Evolutionary conservation across 2,329 filamentous ascomycete genomes (phyloP).

Genomic region (Knufia fluminis): DNA sequence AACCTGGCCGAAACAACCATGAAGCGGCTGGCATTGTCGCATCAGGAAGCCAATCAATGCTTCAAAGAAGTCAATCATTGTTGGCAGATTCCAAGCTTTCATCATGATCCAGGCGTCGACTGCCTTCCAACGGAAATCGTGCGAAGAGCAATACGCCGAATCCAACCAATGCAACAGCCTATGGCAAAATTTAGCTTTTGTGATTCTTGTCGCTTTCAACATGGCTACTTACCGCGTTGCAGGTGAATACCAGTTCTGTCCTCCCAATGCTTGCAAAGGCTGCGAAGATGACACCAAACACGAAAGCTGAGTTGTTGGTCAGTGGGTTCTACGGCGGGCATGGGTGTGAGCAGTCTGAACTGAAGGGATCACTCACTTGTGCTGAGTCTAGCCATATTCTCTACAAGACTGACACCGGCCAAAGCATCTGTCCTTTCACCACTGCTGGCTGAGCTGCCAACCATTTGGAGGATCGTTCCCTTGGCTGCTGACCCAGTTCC

Average conservation of each 20-base stretch:
- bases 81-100: background rate
- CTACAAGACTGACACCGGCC: constrained; percentile 59
- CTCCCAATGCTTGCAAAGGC: constrained; percentile 51
- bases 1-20: no score
- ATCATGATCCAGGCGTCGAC: constrained; percentile 9
- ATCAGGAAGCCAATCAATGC: background rate
- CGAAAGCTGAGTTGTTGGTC: constrained; percentile 31
- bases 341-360: no score
- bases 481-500: constrained; percentile 62
- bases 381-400: constrained; percentile 56
- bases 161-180: constrained; percentile 20
- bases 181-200: no score
- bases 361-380: constrained; percentile 42
- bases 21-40: no score
- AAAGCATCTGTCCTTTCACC: constrained; percentile 55
- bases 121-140: constrained; percentile 20
- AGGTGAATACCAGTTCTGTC: constrained; percentile 56
- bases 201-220: background rate
- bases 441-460: constrained; percentile 37
- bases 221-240: constrained; percentile 42
- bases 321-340: no score
- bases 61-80: no score
- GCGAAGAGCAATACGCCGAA: constrained; percentile 20
- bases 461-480: constrained; percentile 65
- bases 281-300: constrained; percentile 61